Evolutionary conservation across 257 asterid species (phyloP).

Genomic region (Solanum medicagineum): DNA sequence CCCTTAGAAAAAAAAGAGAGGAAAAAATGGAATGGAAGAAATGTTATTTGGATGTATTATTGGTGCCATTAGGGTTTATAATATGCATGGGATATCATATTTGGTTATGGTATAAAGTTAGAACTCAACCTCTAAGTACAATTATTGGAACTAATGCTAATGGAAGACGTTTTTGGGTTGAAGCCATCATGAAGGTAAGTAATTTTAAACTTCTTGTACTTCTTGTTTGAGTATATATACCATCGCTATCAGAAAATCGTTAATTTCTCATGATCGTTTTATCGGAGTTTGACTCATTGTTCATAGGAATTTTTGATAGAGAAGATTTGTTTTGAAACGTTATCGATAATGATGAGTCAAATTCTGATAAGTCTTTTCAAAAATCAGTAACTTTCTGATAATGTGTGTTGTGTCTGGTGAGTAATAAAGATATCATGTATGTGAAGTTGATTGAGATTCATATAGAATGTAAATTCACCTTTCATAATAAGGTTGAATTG

Average conservation of each 20-base stretch:
- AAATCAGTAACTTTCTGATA: neutral
- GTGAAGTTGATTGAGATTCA: neutral
- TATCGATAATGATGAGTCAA: neutral
- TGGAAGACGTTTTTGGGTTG: conserved; percentile 84
- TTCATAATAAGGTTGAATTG: neutral
- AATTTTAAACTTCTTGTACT: neutral
- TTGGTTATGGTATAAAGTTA: conserved; percentile 66
- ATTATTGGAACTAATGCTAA: conserved; percentile 66
- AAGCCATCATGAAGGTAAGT: conserved; percentile 79
- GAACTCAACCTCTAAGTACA: conserved; percentile 59
- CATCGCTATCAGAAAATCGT: neutral
- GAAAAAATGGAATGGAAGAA: conserved; percentile 76
- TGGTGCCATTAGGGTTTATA: conserved; percentile 55
- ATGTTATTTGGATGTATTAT: conserved; percentile 57
- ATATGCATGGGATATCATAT: conserved; percentile 56
- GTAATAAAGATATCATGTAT: neutral
- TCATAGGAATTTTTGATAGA: neutral
- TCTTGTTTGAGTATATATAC: neutral
- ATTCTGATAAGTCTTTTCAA: rapidly evolving
- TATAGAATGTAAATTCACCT: neutral
- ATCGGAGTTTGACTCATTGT: neutral
- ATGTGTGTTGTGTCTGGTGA: neutral
- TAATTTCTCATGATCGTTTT: neutral
- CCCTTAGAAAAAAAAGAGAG: neutral
- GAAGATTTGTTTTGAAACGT: neutral